Base-by-base conservation (phyloP, 805 yeast genomes). In the Vanderwaltozyma polyspora region DNA sequence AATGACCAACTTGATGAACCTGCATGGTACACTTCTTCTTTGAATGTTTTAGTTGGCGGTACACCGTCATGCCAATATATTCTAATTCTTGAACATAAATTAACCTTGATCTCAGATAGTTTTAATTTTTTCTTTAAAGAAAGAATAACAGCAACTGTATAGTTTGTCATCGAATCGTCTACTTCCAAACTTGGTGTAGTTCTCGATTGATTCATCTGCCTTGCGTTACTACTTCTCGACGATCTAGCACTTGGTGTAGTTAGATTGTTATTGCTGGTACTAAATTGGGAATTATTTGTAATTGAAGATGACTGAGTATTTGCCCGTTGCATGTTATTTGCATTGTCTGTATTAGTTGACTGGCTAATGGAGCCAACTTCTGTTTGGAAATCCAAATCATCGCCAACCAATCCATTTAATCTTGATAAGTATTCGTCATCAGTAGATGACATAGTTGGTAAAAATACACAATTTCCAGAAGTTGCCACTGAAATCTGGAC, bases 31-130 rank as follows among this genome's bases (percentile, higher is more conserved):
- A 52, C 55, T 42, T 73, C 79, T 36, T 59, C 65, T 25, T 52
- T 49, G 24, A 55, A 59, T 4, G 55, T 37, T 29, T 62, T 63
- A 33, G 63, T 62, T 25, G 67, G 65, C 1, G 70, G 69, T 19
- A 71, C 68, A 5, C 69, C 70, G 24, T 62, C 55, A 5, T 72
- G 72, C 79, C 79, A 72, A 35, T 63, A 49, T 4, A 69, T 60
- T 31, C 62, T 55, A 8, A 65, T 62, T 3, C 52, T 35, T 2
- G 73, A 63, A 38, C 57, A 62, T 32, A 72, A 57, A 32, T 64
- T 67, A n/a, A 68, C 48, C 25, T 53, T 57, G 21, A 72, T 47
- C 21, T 57, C 57, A 18, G 63, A 55, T 4, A 68, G 47, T 2
- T 54, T 36, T 3, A 66, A 59, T 28, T 66, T 68, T 33, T 61